Conservation (phyloP, 2,329 filamentous ascomycete species). For the Cercospora canescens region DNA sequence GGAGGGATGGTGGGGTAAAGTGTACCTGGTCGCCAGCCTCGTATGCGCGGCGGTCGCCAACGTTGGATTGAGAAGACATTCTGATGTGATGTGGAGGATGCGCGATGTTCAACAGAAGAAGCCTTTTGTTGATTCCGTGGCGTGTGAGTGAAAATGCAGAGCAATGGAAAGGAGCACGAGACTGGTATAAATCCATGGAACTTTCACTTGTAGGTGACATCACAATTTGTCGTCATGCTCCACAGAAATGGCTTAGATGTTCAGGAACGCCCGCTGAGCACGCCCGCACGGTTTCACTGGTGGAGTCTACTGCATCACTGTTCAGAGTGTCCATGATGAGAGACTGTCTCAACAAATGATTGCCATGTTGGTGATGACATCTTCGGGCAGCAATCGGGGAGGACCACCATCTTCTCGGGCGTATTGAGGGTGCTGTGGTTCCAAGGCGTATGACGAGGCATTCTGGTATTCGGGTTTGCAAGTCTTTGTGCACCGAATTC, state of each 20-base stretch:
- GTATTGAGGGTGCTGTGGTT: not conserved
- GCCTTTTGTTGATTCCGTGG: not conserved
- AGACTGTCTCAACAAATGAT: not conserved
- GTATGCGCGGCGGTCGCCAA: conserved; percentile 67
- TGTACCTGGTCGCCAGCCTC: conserved; percentile 70
- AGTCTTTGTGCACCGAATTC: no score
- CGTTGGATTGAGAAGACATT: conserved; percentile 59
- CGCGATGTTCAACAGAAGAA: not conserved
- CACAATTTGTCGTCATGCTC: conserved; percentile 5
- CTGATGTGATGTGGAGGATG: conserved; percentile 23
- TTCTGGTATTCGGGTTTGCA: no score
- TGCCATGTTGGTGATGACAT: not conserved
- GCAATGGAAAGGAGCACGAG: conserved; percentile 12
- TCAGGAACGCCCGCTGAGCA: not conserved
- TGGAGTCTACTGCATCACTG: conserved; percentile 1
- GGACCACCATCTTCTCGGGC: not conserved
- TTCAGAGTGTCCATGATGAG: not conserved
- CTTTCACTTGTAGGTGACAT: conserved; percentile 4
- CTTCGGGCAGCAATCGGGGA: not conserved
- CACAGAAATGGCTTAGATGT: conserved; percentile 1
- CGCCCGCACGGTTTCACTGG: not conserved
- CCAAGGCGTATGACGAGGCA: not conserved
- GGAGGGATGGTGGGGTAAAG: conserved; percentile 2
- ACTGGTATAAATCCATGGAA: not conserved
- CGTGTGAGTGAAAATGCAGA: not conserved